Evolutionary conservation across 345 rosid species (phyloP).

Genomic region (Passiflora organensis): DNA sequence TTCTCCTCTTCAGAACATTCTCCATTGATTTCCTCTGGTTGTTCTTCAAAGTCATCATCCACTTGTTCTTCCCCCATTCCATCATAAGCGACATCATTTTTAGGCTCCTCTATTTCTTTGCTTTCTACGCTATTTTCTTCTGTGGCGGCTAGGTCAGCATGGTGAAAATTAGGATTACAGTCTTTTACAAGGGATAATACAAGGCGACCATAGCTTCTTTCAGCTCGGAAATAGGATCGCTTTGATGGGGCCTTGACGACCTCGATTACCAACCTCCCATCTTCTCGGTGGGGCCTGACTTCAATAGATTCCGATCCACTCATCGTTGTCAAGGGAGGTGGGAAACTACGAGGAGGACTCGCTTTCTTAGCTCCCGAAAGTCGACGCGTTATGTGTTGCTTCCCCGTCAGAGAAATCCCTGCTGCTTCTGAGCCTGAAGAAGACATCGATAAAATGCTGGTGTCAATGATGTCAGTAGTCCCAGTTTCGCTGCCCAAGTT

Average conservation of each 20-base stretch:
- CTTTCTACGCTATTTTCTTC: conserved; percentile 9
- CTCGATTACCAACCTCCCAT: conserved; percentile 57
- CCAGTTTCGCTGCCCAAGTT: conserved; percentile 82
- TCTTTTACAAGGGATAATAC: conserved; percentile 39
- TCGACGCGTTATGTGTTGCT: conserved; percentile 18
- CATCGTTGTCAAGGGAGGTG: conserved; percentile 80
- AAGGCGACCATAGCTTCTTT: conserved; percentile 77
- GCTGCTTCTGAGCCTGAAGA: conserved; percentile 13
- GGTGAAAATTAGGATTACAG: conserved; percentile 19
- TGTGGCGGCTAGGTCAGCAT: not conserved
- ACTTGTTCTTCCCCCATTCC: conserved; percentile 20
- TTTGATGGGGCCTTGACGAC: conserved; percentile 38
- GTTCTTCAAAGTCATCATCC: conserved; percentile 8
- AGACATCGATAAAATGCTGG: conserved; percentile 26
- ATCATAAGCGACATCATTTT: conserved; percentile 13
- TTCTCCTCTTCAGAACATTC: conserved; percentile 16
- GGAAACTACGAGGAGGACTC: conserved; percentile 39
- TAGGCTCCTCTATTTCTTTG: not conserved
- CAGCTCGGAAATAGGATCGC: conserved; percentile 42
- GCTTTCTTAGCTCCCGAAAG: conserved; percentile 24
- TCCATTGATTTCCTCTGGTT: conserved; percentile 11
- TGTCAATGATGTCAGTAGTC: conserved; percentile 27
- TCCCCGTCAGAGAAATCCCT: conserved; percentile 22
- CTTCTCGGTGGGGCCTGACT: conserved; percentile 60
- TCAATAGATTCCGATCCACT: conserved; percentile 44